Conservation (phyloP, 768 basidiomycete species). For the Phylloporus rhodoxanthus region DNA sequence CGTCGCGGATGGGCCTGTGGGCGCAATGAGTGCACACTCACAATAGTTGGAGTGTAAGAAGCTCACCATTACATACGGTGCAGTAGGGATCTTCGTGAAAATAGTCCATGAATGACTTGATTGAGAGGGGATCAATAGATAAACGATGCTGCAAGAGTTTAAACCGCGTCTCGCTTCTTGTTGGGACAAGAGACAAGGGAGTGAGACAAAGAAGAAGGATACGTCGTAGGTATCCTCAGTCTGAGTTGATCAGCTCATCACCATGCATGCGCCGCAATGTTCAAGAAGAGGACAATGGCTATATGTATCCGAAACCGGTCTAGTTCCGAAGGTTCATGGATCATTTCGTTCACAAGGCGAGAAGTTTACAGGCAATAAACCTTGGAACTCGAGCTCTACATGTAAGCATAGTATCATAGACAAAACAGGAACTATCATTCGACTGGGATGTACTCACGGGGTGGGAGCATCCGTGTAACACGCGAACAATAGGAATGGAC, state of each 20-base stretch:
- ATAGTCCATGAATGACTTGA: constrained; percentile 3
- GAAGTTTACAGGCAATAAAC: constrained; percentile 10
- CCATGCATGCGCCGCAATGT: constrained; percentile 13
- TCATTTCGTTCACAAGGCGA: constrained; percentile 13
- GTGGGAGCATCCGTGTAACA: constrained; percentile 7
- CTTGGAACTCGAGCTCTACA: constrained; percentile 12
- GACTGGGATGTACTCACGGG: constrained; percentile 11
- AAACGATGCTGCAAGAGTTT: constrained; percentile 3
- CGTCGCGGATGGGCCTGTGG: constrained; percentile 5
- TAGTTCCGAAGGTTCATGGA: constrained; percentile 27
- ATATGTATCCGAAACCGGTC: constrained; percentile 33
- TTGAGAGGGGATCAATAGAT: neutral
- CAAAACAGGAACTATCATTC: neutral
- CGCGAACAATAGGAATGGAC: constrained; percentile 25
- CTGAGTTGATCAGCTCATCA: constrained; percentile 14
- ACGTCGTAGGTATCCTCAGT: constrained; percentile 12
- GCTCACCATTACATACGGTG: constrained; percentile 15
- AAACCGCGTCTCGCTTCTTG: constrained; percentile 22
- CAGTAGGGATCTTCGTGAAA: constrained; percentile 13
- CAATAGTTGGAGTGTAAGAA: neutral
- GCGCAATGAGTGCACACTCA: constrained; percentile 1
- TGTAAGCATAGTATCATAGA: constrained; percentile 3
- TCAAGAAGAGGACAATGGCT: constrained; percentile 27
- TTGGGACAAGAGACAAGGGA: constrained; percentile 33
- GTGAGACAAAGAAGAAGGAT: constrained; percentile 22